Percentiles rank a stretch among this genome's conserved stretches.
These are phyloP conservation scores for Solanum aculeatissimum DNA, from an alignment of 305 asterid genomes.

Conservation along the genomic window DNA sequence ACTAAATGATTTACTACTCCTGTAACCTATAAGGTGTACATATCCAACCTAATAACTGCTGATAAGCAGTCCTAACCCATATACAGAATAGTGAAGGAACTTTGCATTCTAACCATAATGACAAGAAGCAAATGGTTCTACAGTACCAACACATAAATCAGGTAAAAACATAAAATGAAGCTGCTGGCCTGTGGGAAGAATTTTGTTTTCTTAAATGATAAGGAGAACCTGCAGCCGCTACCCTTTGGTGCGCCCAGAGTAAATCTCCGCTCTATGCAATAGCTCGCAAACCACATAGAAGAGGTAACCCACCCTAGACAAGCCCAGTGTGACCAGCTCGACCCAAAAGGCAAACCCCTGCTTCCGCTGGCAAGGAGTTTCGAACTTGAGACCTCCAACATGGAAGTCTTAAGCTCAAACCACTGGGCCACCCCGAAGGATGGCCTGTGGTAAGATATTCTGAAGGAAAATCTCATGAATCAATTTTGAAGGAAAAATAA, in stretches of 20 bases:
- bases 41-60: background rate
- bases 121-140: background rate
- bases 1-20: background rate
- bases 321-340: too few relatives aligned
- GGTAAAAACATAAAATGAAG: background rate
- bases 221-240: too few relatives aligned
- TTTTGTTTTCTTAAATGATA: too few relatives aligned
- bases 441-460: background rate
- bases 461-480: background rate
- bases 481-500: background rate
- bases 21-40: background rate
- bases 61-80: background rate
- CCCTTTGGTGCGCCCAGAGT: too few relatives aligned
- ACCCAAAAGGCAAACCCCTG: too few relatives aligned
- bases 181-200: background rate
- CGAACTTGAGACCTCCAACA: too few relatives aligned
- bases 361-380: too few relatives aligned
- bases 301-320: too few relatives aligned
- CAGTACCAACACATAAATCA: background rate
- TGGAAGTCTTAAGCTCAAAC: too few relatives aligned
- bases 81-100: background rate
- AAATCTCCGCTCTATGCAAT: too few relatives aligned
- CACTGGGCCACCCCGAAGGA: too few relatives aligned
- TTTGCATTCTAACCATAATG: background rate
- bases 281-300: too few relatives aligned